Base-by-base conservation (phyloP, 2,329 filamentous ascomycete species). In the Cercospora sp. region DNA sequence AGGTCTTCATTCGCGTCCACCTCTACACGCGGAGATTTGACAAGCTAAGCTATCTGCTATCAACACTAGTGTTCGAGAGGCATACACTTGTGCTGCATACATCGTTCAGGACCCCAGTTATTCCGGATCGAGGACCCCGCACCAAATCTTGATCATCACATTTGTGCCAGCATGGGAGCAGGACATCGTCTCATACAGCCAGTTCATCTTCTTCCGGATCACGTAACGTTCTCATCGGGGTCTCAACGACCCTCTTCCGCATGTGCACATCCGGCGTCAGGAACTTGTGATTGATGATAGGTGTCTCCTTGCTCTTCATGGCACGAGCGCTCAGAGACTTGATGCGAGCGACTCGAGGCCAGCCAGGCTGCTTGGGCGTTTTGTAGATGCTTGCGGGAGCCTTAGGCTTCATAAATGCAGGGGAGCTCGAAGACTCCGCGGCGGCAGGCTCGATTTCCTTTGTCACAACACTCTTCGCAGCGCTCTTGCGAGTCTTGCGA, bases 181-280 rank as follows among this genome's bases (percentile, higher is more conserved):
- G 31, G 31, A 33, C 10, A 10, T 12, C 10, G 31, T 33, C 45
- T 57, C 10, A 57, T 23, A 51, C 30, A 26, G 70, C 68, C 68
- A 72, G 57, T 48, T 72, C 70, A 59, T 72, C 70, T 55, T 67
- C 68, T 45, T 68, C 66, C 20, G 68, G 64, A 66, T 72, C 70
- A 12, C 13, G 10, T 42, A 72, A 62, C 36, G 67, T 66, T 28
- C 70, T 64, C 10, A 70, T 48, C 20, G 65, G 64, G 12, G 70
- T 70, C 36, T 70, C 68, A 3, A 67, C 60, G 31, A 70, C 45
- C 51, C 69, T 61, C 61, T 59, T 67, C 23, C 61, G 60, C 31
- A 48, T 39, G 45, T 23, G 45, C 9, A 36, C 51, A 10, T 61
- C 31, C 28, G 33, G 59, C 36, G 59, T 42, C 26, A 61, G 18